Percentiles rank a stretch among this genome's conserved stretches.
Conservation (phyloP, 2,329 filamentous ascomycete species). For the Didymellaceae sp. region DNA sequence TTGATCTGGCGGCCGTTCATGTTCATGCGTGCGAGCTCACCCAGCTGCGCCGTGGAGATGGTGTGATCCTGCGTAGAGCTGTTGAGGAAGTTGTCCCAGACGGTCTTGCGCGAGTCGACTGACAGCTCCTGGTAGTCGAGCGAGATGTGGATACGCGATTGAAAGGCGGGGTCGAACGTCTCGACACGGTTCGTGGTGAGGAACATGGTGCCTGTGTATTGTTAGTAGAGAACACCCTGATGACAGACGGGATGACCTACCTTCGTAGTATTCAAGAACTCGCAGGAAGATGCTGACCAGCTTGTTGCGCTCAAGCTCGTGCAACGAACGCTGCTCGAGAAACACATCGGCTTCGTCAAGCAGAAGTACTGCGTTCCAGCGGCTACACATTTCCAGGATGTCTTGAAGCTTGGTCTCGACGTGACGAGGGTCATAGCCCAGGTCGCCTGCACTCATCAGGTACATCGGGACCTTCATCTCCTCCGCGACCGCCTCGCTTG, state of each 20-base stretch:
- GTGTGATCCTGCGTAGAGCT: slow-evolving; percentile 19
- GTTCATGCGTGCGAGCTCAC: slow-evolving; percentile 50
- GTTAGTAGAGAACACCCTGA: background rate
- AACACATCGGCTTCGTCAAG: slow-evolving; percentile 68
- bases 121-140: slow-evolving; percentile 39
- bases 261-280: slow-evolving; percentile 44
- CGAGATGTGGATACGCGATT: slow-evolving; percentile 42
- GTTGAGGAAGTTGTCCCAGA: slow-evolving; percentile 43
- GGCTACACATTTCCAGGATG: slow-evolving; percentile 57
- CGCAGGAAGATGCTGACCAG: slow-evolving; percentile 49
- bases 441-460: slow-evolving; percentile 75
- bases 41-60: slow-evolving; percentile 39
- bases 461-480: slow-evolving; percentile 82
- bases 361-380: slow-evolving; percentile 60
- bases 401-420: slow-evolving; percentile 56
- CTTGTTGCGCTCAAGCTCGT: slow-evolving; percentile 46
- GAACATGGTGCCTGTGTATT: slow-evolving; percentile 29
- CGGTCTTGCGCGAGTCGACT: slow-evolving; percentile 25
- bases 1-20: slow-evolving; percentile 62
- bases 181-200: slow-evolving; percentile 46
- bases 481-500: slow-evolving; percentile 84
- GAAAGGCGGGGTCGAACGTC: slow-evolving; percentile 42
- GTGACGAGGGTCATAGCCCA: slow-evolving; percentile 53
- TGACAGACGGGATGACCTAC: slow-evolving; percentile 20
- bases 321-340: slow-evolving; percentile 57